These are phyloP conservation scores for Endocalyx cinctus DNA, from an alignment of 2,329 filamentous ascomycete genomes.

Conservation along the genomic window DNA sequence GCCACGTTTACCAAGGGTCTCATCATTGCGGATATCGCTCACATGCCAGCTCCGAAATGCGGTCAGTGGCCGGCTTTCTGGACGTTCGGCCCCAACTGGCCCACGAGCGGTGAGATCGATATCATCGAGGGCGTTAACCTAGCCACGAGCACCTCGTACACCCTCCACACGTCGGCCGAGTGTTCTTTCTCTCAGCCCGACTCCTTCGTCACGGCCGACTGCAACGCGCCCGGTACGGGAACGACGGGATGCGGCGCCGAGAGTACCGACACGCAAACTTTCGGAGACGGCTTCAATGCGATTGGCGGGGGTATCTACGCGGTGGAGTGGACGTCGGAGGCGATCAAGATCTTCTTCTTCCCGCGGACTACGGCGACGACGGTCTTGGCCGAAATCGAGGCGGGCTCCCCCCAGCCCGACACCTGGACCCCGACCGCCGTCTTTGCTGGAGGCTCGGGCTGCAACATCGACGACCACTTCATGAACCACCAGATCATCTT, in stretches of 20 bases:
- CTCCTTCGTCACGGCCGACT: slow-evolving; percentile 47
- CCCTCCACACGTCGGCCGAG: slow-evolving; percentile 60
- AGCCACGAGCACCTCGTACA: slow-evolving; percentile 54
- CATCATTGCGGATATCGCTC: slow-evolving; percentile 66
- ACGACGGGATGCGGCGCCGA: slow-evolving; percentile 57
- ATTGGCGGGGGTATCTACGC: slow-evolving; percentile 67
- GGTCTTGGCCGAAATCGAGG: slow-evolving; percentile 60
- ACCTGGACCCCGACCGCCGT: slow-evolving; percentile 67
- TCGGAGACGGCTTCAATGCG: slow-evolving; percentile 67
- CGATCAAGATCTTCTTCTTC: slow-evolving; percentile 82
- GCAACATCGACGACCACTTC: slow-evolving; percentile 69
- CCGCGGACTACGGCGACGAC: slow-evolving; percentile 50
- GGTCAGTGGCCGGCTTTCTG: slow-evolving; percentile 75
- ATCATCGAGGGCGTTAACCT: slow-evolving; percentile 74
- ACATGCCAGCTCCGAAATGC: slow-evolving; percentile 70
- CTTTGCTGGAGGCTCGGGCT: slow-evolving; percentile 61
- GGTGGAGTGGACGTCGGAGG: slow-evolving; percentile 67
- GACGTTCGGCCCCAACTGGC: slow-evolving; percentile 67
- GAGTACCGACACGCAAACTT: slow-evolving; percentile 48
- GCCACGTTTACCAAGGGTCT: slow-evolving; percentile 64
- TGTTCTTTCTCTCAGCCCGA: slow-evolving; percentile 48
- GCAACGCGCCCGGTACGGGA: slow-evolving; percentile 45
- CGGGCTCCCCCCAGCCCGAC: slow-evolving; percentile 57
- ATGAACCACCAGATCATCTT: slow-evolving; percentile 70
- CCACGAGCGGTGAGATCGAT: slow-evolving; percentile 68